These are phyloP conservation scores for Periconia sp. DNA, from an alignment of 2,329 filamentous ascomycete species.

Conservation along the genomic window DNA sequence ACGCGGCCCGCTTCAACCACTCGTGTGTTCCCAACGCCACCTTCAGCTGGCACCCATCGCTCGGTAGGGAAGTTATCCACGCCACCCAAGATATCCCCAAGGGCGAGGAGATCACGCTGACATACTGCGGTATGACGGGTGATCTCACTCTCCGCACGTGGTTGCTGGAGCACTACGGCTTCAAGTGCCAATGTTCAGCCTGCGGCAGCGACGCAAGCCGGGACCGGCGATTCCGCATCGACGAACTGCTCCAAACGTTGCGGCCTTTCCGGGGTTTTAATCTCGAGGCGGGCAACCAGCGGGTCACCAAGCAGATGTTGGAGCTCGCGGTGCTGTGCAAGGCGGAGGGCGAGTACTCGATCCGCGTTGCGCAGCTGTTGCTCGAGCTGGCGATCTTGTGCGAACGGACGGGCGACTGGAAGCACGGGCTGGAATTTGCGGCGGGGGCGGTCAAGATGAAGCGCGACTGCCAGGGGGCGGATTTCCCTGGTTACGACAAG, in stretches of 20 bases:
- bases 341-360: conserved; percentile 26
- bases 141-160: conserved; percentile 29
- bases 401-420: conserved; percentile 24
- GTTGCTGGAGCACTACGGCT: conserved; percentile 41
- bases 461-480: conserved; percentile 28
- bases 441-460: conserved; percentile 31
- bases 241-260: conserved; percentile 37
- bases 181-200: conserved; percentile 40
- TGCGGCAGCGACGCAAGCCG: conserved; percentile 37
- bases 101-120: conserved; percentile 43
- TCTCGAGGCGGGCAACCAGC: conserved; percentile 12
- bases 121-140: conserved; percentile 41
- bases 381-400: conserved; percentile 37
- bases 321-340: conserved; percentile 30
- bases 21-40: conserved; percentile 44
- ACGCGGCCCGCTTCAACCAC: conserved; percentile 46
- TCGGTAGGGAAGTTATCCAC: conserved; percentile 37
- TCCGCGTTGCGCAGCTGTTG: conserved; percentile 27
- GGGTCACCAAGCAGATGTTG: conserved; percentile 24
- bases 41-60: conserved; percentile 38
- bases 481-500: conserved; percentile 24
- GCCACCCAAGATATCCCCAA: conserved; percentile 33
- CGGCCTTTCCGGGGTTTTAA: conserved; percentile 13
- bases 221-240: conserved; percentile 34
- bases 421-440: conserved; percentile 19